phyloP scores from a whole-genome alignment of 169 alveolate genomes.

The Babesia divergens region DNA sequence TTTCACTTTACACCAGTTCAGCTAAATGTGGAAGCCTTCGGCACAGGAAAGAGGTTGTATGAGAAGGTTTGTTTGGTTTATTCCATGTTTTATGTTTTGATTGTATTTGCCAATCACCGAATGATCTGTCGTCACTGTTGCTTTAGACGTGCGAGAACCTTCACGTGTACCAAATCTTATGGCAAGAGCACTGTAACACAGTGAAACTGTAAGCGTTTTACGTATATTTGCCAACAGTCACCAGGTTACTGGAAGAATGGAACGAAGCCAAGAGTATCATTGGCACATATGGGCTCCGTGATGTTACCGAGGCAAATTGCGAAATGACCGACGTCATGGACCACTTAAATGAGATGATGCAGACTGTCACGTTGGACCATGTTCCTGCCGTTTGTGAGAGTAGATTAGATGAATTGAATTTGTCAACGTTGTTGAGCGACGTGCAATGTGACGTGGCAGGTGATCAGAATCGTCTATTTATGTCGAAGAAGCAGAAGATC shows the following conservation, averaged over 20 bases:
- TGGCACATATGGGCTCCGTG: constrained; percentile 11
- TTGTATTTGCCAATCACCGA: no score
- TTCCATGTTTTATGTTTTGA: background rate
- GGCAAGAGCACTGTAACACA: constrained; percentile 60
- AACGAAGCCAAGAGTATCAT: constrained; percentile 30
- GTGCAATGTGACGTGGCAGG: background rate
- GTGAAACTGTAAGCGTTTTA: constrained; percentile 11
- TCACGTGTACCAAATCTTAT: constrained; percentile 42
- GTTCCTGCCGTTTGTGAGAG: background rate
- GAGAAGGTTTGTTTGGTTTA: background rate
- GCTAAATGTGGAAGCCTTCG: constrained; percentile 18
- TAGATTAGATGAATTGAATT: background rate
- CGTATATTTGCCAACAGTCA: no score
- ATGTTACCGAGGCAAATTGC: background rate
- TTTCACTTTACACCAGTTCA: background rate
- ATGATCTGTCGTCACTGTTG: background rate
- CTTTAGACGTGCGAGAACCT: constrained; percentile 37
- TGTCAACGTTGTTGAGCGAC: background rate
- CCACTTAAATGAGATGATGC: constrained; percentile 30
- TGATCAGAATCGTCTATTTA: background rate
- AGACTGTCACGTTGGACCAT: background rate
- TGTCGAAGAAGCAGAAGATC: constrained; percentile 11
- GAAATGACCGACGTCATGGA: constrained; percentile 41
- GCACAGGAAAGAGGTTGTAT: background rate
- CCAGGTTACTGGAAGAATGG: constrained; percentile 52